Base-by-base conservation (phyloP, 768 basidiomycete genomes). In the Heimioporus sp. region DNA sequence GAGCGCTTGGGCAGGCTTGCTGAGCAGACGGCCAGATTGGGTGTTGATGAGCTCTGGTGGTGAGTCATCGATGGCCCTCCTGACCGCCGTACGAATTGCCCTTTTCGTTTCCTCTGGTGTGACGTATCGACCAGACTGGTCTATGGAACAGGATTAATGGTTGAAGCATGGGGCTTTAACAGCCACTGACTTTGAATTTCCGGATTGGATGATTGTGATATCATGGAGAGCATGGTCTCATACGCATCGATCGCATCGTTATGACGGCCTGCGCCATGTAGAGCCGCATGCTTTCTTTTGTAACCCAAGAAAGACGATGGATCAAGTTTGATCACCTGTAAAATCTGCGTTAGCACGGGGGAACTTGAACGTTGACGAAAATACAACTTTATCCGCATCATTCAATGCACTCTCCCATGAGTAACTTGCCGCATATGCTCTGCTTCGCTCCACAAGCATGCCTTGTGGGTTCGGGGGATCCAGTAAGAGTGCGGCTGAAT, bases 241-340 rank as follows among this genome's bases (percentile, higher is more conserved):
- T 45, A 43, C 1, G 48, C n/a, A 1, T 49, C 38, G 2, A 46
- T 12, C 3, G 52, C 47, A n/a, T 37, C 42, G 0, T 12, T n/a
- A 10, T 42, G 32, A 2, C 12, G 19, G 2, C 28, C 35, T 12
- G 37, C 24, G 7, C 10, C 16, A 4, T 10, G 39, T 24, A 48
- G 34, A 5, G 35, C 52, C 1, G 16, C 30, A 38, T 39, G 16
- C 8, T 30, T 53, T 0, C 5, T 30, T 8, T 53, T 44, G 3
- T 56, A 53, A 15, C 55, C 45, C 44, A 20, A 36, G 10, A 34
- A 24, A 12, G 51, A 53, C 1, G 19, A 32, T 9, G 47, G 43
- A 37, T 53, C 39, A 4, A 46, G 17, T 1, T 2, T 4, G 5
- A 48, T 48, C 6, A 12, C 37, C 51, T 55, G 5, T 8, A 11